A percentile compares a stretch with the other conserved stretches of the same genome.
Evolutionary conservation across 768 basidiomycete genomes (phyloP).

Genomic region (Serendipita vermifera): DNA sequence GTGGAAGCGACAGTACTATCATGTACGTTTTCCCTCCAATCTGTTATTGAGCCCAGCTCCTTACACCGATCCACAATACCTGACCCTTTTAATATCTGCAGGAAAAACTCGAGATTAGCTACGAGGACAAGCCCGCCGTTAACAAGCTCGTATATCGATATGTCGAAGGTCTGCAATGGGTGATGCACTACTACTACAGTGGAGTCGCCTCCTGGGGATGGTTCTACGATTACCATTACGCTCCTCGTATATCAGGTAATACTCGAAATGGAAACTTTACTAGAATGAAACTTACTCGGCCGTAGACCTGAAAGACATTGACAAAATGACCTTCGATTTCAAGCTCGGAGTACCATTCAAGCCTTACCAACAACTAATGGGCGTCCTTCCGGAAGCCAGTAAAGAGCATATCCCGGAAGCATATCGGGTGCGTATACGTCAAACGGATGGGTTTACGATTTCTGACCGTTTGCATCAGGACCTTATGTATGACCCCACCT

Average conservation of each 20-base stretch:
- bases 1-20: conserved; percentile 87
- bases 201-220: conserved; percentile 97
- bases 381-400: conserved; percentile 86
- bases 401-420: conserved; percentile 77
- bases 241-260: conserved; percentile 86
- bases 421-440: conserved; percentile 48
- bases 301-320: conserved; percentile 47
- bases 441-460: conserved; percentile 5
- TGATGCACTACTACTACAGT: conserved; percentile 97
- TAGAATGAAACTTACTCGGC: background rate
- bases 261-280: background rate
- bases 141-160: conserved; percentile 64
- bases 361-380: conserved; percentile 96
- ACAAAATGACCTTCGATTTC: conserved; percentile 74
- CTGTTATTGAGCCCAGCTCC: no score
- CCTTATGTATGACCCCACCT: conserved; percentile 72
- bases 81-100: conserved; percentile 22
- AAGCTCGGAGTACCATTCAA: conserved; percentile 78
- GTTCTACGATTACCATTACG: conserved; percentile 98
- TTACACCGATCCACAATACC: background rate
- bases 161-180: conserved; percentile 94
- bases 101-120: conserved; percentile 80
- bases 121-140: conserved; percentile 50
- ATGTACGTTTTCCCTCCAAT: conserved; percentile 34
- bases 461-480: conserved; percentile 38